These are phyloP conservation scores for Penicillium bovifimosum DNA, from an alignment of 495 filamentous ascomycete genomes.

Conservation along the genomic window DNA sequence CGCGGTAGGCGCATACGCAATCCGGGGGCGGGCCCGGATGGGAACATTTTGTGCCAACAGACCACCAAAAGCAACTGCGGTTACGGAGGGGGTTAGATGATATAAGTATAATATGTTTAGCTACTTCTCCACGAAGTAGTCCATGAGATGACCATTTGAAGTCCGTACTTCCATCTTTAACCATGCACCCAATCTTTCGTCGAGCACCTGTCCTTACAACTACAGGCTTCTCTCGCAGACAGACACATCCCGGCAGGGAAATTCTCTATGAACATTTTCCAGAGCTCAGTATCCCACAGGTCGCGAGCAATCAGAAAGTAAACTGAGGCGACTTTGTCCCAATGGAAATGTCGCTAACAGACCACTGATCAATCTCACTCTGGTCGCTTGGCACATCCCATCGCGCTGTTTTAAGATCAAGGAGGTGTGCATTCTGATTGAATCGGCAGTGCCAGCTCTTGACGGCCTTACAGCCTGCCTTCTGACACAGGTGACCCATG, in stretches of 20 bases:
- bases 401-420: conserved; percentile 26
- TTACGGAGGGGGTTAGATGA: too few species aligned
- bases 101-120: neutral
- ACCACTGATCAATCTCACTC: conserved; percentile 14
- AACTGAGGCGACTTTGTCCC: conserved; percentile 8
- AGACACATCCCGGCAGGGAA: neutral
- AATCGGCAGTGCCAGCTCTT: conserved; percentile 36
- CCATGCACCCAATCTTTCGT: neutral
- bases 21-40: too few species aligned
- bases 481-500: conserved; percentile 44
- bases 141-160: neutral
- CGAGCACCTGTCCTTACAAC: neutral
- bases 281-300: neutral
- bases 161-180: neutral
- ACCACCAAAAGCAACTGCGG: too few species aligned
- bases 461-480: conserved; percentile 31
- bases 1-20: too few species aligned
- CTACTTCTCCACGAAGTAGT: neutral
- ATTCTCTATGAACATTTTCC: conserved; percentile 6
- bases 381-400: conserved; percentile 28
- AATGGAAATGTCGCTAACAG: conserved; percentile 20
- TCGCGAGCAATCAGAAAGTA: neutral
- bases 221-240: conserved; percentile 10
- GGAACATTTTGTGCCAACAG: too few species aligned
- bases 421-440: conserved; percentile 25